Evolutionary conservation across 2,329 filamentous ascomycete genomes (phyloP).

Genomic region (Fusarium sp.): DNA sequence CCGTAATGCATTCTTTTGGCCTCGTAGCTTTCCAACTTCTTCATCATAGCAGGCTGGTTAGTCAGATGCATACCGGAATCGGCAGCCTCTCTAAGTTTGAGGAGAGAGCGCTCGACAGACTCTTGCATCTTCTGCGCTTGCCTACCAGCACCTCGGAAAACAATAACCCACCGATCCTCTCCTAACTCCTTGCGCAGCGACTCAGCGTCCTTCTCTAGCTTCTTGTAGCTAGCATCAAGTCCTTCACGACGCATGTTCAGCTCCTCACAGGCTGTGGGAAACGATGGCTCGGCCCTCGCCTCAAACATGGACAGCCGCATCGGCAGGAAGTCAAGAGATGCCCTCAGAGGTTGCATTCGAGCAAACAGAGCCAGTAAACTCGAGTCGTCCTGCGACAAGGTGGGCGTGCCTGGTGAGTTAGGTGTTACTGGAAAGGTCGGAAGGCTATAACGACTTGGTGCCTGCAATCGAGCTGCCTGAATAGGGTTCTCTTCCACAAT

Average conservation of each 20-base stretch:
- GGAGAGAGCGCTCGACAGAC: slow-evolving; percentile 87
- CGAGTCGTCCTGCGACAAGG: slow-evolving; percentile 80
- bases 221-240: slow-evolving; percentile 87
- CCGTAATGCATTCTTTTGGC: slow-evolving; percentile 95
- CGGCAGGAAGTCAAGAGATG: slow-evolving; percentile 93
- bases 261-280: slow-evolving; percentile 92
- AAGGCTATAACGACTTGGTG: slow-evolving; percentile 75
- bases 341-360: slow-evolving; percentile 91
- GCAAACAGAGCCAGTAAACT: slow-evolving; percentile 91
- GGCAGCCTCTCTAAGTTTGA: slow-evolving; percentile 82
- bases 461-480: slow-evolving; percentile 59
- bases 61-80: slow-evolving; percentile 79
- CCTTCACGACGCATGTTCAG: slow-evolving; percentile 77
- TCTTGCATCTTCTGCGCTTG: slow-evolving; percentile 98
- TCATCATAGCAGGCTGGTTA: slow-evolving; percentile 74
- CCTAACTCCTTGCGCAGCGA: slow-evolving; percentile 88
- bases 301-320: slow-evolving; percentile 94
- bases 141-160: slow-evolving; percentile 90
- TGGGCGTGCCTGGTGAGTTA: slow-evolving; percentile 64
- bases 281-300: slow-evolving; percentile 77
- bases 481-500: slow-evolving; percentile 89
- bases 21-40: slow-evolving; percentile 93
- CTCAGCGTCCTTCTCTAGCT: slow-evolving; percentile 89
- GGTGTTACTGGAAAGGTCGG: slow-evolving; percentile 71
- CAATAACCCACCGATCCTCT: slow-evolving; percentile 94